These are phyloP conservation scores for Lactarius indigo DNA, from an alignment of 768 basidiomycete genomes.

Conservation along the genomic window DNA sequence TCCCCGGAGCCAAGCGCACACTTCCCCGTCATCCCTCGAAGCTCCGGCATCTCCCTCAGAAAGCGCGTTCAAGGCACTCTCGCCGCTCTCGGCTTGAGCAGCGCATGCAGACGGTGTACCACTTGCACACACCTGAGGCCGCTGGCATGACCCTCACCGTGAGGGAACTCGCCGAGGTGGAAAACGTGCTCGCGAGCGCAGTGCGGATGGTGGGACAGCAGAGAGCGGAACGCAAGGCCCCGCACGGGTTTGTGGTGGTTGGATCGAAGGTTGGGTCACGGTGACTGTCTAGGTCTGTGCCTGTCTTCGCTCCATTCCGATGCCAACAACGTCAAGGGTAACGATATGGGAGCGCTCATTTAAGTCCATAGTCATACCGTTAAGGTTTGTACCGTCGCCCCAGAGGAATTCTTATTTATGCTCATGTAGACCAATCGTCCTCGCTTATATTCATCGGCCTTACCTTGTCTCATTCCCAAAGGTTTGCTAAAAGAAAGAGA, in stretches of 20 bases:
- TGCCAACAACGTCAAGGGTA: not conserved
- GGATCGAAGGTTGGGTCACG: conserved; percentile 29
- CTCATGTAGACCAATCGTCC: too few relatives aligned
- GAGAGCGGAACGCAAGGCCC: conserved; percentile 59
- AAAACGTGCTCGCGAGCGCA: conserved; percentile 68
- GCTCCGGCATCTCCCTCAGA: conserved; percentile 83
- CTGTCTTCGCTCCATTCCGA: not conserved
- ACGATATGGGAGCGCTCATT: too few relatives aligned
- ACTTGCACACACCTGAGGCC: conserved; percentile 62
- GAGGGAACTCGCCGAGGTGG: conserved; percentile 87
- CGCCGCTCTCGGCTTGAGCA: conserved; percentile 76
- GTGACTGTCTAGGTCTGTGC: not conserved
- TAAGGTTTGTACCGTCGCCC: too few relatives aligned
- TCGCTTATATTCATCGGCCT: too few relatives aligned
- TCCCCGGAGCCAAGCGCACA: conserved; percentile 51
- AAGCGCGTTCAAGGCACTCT: conserved; percentile 69
- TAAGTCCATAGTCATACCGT: too few relatives aligned
- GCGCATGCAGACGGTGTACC: conserved; percentile 82
- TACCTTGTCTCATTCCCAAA: too few relatives aligned
- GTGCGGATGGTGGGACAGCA: conserved; percentile 72
- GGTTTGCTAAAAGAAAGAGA: too few relatives aligned
- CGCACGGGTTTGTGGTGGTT: conserved; percentile 62
- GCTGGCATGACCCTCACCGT: conserved; percentile 85
- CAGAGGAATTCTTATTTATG: too few relatives aligned
- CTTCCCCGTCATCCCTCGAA: conserved; percentile 84